Conservation (phyloP, 352 stramenopile species). For the Thraustochytrium striatum region DNA sequence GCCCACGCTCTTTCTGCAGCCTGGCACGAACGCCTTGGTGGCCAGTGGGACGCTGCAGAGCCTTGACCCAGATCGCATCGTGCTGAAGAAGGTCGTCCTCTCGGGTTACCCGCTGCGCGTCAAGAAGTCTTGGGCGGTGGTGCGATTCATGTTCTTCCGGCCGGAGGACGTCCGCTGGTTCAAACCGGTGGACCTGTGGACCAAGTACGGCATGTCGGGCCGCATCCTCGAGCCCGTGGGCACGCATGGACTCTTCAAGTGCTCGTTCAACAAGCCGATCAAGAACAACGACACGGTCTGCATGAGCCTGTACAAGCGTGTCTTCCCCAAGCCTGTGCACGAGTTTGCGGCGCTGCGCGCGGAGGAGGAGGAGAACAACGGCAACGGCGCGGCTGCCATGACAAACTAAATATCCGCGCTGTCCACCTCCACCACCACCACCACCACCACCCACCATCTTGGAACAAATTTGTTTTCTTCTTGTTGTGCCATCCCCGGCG, state of each 20-base stretch:
- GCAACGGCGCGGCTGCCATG: too few relatives aligned
- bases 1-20: constrained; percentile 86
- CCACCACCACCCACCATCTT: too few relatives aligned
- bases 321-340: constrained; percentile 82
- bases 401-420: too few relatives aligned
- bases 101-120: constrained; percentile 96
- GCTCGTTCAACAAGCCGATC: constrained; percentile 96
- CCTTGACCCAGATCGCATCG: constrained; percentile 93
- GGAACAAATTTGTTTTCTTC: too few relatives aligned
- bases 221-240: constrained; percentile 96
- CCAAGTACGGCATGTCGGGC: constrained; percentile 94
- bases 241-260: constrained; percentile 98
- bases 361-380: too few relatives aligned
- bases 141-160: constrained; percentile 99
- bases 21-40: constrained; percentile 63
- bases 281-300: constrained; percentile 99
- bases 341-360: too few relatives aligned
- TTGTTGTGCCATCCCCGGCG: too few relatives aligned
- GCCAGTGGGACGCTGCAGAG: constrained; percentile 88
- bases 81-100: constrained; percentile 95
- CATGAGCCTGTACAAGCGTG: constrained; percentile 96
- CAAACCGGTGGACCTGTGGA: constrained; percentile 92
- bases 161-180: constrained; percentile 97
- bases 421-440: too few relatives aligned
- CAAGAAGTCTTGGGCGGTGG: constrained; percentile 94